A percentile compares a stretch with the other conserved stretches of the same genome.
Evolutionary conservation across 345 rosid genomes (phyloP).

Genomic region (Trapa incisa): DNA sequence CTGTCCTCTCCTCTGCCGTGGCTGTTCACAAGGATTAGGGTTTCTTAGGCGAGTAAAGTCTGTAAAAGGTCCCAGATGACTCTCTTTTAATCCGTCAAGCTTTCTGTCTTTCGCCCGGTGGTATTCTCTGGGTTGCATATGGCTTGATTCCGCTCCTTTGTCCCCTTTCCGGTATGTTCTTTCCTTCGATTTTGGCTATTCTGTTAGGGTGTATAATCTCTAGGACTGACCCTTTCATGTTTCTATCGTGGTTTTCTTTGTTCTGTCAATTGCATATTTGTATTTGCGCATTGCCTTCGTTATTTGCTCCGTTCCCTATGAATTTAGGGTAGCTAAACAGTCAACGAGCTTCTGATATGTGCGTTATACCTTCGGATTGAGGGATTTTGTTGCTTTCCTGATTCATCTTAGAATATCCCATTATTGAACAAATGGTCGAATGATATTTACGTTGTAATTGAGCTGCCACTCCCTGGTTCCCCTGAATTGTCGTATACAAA

Average conservation of each 20-base stretch:
- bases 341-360: neutral
- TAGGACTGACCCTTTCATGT: neutral
- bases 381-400: neutral
- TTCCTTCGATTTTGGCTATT: neutral
- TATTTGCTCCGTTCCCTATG: neutral
- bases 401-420: neutral
- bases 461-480: neutral
- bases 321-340: neutral
- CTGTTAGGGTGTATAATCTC: neutral
- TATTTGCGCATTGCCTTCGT: neutral
- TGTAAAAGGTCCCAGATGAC: neutral
- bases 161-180: neutral
- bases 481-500: neutral
- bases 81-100: slow-evolving; percentile 2
- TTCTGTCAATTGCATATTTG: neutral
- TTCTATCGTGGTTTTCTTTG: neutral
- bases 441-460: neutral
- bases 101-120: neutral
- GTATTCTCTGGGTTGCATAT: neutral
- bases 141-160: slow-evolving; percentile 8
- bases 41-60: slow-evolving; percentile 8
- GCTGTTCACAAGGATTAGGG: slow-evolving; percentile 8
- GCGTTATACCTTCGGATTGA: neutral
- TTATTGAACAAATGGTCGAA: neutral
- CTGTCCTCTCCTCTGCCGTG: neutral